phyloP scores from a whole-genome alignment of 768 basidiomycete genomes.

The Baorangia bicolor region DNA sequence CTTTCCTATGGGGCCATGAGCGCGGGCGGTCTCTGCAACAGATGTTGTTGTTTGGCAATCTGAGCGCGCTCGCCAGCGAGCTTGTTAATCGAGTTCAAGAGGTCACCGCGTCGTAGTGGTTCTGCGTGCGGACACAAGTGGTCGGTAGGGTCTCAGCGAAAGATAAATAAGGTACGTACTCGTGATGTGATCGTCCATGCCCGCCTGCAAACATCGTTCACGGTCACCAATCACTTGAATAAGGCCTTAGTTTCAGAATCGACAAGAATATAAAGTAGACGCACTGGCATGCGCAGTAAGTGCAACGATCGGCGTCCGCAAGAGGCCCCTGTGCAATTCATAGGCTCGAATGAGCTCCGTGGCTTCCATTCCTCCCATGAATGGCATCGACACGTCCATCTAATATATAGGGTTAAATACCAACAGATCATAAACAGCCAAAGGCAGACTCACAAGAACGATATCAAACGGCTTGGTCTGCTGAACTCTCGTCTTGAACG shows the following conservation, averaged over 20 bases:
- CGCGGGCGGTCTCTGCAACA: conserved; percentile 34
- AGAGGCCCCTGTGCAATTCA: conserved; percentile 68
- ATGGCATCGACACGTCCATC: conserved; percentile 99
- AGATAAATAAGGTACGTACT: conserved; percentile 46
- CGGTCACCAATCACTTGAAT: conserved; percentile 82
- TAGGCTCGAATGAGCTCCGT: conserved; percentile 88
- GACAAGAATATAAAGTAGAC: conserved; percentile 33
- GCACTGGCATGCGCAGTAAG: conserved; percentile 95
- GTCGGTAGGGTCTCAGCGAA: neutral
- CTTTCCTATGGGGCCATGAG: conserved; percentile 26
- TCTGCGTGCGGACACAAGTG: conserved; percentile 41
- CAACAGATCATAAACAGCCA: neutral
- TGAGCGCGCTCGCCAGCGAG: conserved; percentile 65
- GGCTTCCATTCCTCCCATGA: conserved; percentile 99
- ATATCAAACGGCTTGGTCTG: conserved; percentile 83
- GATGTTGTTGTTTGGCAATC: conserved; percentile 30
- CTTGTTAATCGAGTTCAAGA: conserved; percentile 79
- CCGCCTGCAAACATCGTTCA: conserved; percentile 73
- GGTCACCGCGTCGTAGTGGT: conserved; percentile 74
- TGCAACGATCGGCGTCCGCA: conserved; percentile 89
- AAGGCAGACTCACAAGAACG: conserved; percentile 65
- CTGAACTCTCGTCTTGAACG: conserved; percentile 75
- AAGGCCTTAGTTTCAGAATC: conserved; percentile 6
- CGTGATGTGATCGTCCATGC: conserved; percentile 82
- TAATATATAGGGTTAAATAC: conserved; percentile 31